Base-by-base conservation (phyloP, 331 rosid genomes). In the Acacia concinna region DNA sequence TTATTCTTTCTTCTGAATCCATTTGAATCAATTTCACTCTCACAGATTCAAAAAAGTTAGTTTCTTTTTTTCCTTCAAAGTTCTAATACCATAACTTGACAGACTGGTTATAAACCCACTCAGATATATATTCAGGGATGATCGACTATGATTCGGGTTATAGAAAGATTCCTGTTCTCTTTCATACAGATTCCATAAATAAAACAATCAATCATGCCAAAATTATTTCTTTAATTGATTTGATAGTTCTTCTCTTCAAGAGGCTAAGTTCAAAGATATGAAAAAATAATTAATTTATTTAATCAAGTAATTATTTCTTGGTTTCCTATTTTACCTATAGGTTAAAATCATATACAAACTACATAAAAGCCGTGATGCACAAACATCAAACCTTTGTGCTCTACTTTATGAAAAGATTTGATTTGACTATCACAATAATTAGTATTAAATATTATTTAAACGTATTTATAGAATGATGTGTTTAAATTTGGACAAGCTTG, bases 351-450 rank as follows among this genome's bases (percentile, higher is more conserved):
- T n/a, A 21, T 15, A 73, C 37, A 1, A 52, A 73, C 78, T 73
- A 6, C 77, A 73, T 34, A 52, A 73, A 72, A 73, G 77, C 77
- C 37, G 30, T n/a, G 76, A 71, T 71, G 76, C 63, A 73, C 77
- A 32, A 73, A 73, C 21, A 34, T 54, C 77, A 32, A 62, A 34
- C n/a, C 20, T 2, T 28, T 28, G 0, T 17, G 13, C 4, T 34
- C 40, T 20, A 2, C 10, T 7, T 32, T n/a, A 52, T 21, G 5
- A n/a, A 44, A 73, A 54, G 78, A 56, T 23, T 23, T 56, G 14
- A 56, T 7, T 73, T 37, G 76, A 69, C 74, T 27, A 69, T 23
- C 44, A 14, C 37, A 8, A 41, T 43, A 43, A 41, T 41, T 43
- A n/a, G 35, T 23, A 68, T 13, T 68, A 40, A 69, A 25, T 56